These are phyloP conservation scores for Thecaphora thlaspeos DNA, from an alignment of 1,284 basidiomycete genomes.

Conservation along the genomic window DNA sequence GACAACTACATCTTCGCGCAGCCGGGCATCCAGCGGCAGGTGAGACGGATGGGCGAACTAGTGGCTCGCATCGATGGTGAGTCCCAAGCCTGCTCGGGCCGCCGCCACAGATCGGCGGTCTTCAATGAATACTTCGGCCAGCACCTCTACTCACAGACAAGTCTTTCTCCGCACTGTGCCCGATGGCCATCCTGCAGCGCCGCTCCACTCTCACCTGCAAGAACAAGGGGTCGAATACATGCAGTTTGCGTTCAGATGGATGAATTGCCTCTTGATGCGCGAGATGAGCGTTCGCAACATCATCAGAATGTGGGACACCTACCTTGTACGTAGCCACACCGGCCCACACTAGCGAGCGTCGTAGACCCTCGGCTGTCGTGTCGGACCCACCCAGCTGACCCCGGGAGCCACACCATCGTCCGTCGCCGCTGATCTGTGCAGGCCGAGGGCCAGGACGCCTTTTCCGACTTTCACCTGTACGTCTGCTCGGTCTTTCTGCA, in stretches of 20 bases:
- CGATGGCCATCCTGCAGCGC: no score
- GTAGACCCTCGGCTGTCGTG: no score
- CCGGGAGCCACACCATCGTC: no score
- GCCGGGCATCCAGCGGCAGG: slow-evolving; percentile 55
- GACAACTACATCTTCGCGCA: slow-evolving; percentile 57
- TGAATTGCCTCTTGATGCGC: slow-evolving; percentile 58
- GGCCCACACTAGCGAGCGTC: neutral
- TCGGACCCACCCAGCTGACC: no score
- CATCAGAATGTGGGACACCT: slow-evolving; percentile 57
- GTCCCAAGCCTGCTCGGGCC: slow-evolving; percentile 3
- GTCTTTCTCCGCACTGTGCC: no score
- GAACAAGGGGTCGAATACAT: slow-evolving; percentile 56
- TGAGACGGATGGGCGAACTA: slow-evolving; percentile 46
- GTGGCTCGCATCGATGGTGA: slow-evolving; percentile 53
- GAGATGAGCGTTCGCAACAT: slow-evolving; percentile 58
- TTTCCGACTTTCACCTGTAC: slow-evolving; percentile 55
- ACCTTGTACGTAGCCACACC: slow-evolving; percentile 36
- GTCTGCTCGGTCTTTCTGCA: slow-evolving; percentile 55
- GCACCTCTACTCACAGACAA: no score
- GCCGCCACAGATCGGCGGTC: no score
- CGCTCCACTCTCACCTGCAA: slow-evolving; percentile 51
- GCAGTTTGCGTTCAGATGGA: slow-evolving; percentile 58
- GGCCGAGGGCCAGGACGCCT: slow-evolving; percentile 56
- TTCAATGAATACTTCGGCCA: no score
- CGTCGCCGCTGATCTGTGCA: slow-evolving; percentile 1